Conservation (phyloP, 2,329 filamentous ascomycete species). For the Neonectria magnoliae region DNA sequence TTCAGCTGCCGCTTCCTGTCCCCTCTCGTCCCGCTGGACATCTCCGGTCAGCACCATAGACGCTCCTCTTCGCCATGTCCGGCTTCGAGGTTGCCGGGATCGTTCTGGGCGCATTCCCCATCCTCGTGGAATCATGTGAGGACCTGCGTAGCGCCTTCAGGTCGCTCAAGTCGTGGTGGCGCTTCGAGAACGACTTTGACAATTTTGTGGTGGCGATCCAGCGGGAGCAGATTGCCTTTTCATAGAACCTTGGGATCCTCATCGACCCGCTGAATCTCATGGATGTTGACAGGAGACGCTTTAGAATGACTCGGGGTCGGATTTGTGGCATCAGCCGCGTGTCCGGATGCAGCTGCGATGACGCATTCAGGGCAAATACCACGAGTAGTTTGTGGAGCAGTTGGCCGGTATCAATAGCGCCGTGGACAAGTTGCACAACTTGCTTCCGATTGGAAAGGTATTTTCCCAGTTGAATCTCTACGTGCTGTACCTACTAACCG, state of each 20-base stretch:
- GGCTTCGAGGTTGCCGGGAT: constrained; percentile 18
- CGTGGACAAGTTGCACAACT: background rate
- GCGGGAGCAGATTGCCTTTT: constrained; percentile 5
- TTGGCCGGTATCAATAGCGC: constrained; percentile 6
- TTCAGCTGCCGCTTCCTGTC: background rate
- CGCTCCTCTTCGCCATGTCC: constrained; percentile 2
- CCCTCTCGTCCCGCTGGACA: background rate
- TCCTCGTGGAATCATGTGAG: background rate
- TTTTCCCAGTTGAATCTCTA: background rate
- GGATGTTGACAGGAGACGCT: background rate
- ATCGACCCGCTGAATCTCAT: background rate
- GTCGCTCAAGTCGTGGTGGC: constrained; percentile 12
- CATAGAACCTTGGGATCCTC: constrained; percentile 6
- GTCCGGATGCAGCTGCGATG: constrained; percentile 6
- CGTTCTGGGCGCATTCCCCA: constrained; percentile 9
- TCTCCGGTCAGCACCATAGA: background rate
- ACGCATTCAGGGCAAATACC: constrained; percentile 4
- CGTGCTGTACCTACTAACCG: background rate
- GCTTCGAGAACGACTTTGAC: constrained; percentile 14
- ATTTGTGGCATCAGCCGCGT: background rate
- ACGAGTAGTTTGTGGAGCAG: constrained; percentile 5
- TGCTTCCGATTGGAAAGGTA: background rate
- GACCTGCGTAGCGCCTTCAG: background rate
- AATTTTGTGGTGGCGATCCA: constrained; percentile 4
- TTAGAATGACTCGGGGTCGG: background rate